Conservation (phyloP, 2,329 filamentous ascomycete genomes). For the Pseudopithomyces chartarum region DNA sequence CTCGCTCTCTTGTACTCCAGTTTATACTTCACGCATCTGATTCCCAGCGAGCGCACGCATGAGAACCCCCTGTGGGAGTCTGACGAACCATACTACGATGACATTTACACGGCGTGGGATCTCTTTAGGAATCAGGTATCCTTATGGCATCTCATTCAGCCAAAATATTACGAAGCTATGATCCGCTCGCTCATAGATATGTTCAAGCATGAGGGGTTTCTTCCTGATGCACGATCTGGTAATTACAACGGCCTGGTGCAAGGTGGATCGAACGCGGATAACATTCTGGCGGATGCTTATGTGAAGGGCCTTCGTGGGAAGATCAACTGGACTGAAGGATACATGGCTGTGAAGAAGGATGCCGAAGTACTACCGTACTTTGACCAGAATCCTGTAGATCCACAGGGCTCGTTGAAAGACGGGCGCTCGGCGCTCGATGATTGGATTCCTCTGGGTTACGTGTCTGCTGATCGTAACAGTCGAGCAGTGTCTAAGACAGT, state of each 20-base stretch:
- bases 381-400: constrained; percentile 41
- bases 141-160: constrained; percentile 66
- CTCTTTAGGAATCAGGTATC: constrained; percentile 61
- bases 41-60: constrained; percentile 50
- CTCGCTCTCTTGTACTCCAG: constrained; percentile 40
- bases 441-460: constrained; percentile 50
- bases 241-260: constrained; percentile 61
- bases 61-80: constrained; percentile 73
- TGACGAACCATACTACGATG: constrained; percentile 69
- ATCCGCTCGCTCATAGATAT: constrained; percentile 72
- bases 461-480: constrained; percentile 46
- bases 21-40: constrained; percentile 45
- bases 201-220: constrained; percentile 63
- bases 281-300: constrained; percentile 68
- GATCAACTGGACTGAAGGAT: constrained; percentile 74
- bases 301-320: constrained; percentile 65
- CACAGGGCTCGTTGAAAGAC: constrained; percentile 47
- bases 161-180: constrained; percentile 67
- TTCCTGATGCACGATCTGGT: constrained; percentile 69
- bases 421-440: constrained; percentile 50
- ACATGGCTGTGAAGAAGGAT: constrained; percentile 73
- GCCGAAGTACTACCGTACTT: constrained; percentile 60
- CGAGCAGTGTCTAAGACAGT: constrained; percentile 48
- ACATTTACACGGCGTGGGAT: constrained; percentile 78
- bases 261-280: constrained; percentile 44